Conservation (phyloP, 2,329 filamentous ascomycete species). For the Aspergillus viridinutans region DNA sequence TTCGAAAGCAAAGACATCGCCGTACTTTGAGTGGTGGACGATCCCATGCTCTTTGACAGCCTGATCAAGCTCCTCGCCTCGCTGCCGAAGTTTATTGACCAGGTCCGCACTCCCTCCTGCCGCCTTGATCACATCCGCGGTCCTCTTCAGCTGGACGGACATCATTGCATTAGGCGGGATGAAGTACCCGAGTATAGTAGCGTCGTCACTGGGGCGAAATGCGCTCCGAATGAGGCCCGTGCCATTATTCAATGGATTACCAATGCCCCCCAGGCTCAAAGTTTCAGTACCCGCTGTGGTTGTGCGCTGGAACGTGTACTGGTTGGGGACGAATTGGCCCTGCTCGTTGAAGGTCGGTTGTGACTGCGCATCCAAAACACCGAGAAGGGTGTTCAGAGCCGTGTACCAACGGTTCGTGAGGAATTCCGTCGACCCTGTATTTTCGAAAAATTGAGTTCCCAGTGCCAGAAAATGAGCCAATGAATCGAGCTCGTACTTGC, state of each 20-base stretch:
- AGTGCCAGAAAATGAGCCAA: slow-evolving; percentile 86
- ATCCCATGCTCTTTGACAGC: slow-evolving; percentile 85
- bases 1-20: slow-evolving; percentile 61
- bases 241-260: slow-evolving; percentile 82
- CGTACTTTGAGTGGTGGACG: slow-evolving; percentile 47
- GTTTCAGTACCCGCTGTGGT: slow-evolving; percentile 88
- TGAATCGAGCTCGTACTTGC: slow-evolving; percentile 98
- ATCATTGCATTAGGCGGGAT: slow-evolving; percentile 97
- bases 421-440: slow-evolving; percentile 74
- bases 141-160: slow-evolving; percentile 76
- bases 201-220: slow-evolving; percentile 92
- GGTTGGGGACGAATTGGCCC: slow-evolving; percentile 63
- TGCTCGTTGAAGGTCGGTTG: slow-evolving; percentile 73
- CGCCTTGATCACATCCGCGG: slow-evolving; percentile 63
- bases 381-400: slow-evolving; percentile 70
- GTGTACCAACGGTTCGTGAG: slow-evolving; percentile 72
- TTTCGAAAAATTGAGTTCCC: slow-evolving; percentile 77
- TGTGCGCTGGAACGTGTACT: slow-evolving; percentile 80
- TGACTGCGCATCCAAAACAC: slow-evolving; percentile 73
- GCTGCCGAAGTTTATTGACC: slow-evolving; percentile 46
- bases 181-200: slow-evolving; percentile 88
- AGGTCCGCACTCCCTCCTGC: slow-evolving; percentile 52
- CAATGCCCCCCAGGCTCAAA: slow-evolving; percentile 71
- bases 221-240: slow-evolving; percentile 86
- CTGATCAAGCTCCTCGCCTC: slow-evolving; percentile 63